Conservation (phyloP, 768 basidiomycete genomes). For the Strobilomyces dryophilus region DNA sequence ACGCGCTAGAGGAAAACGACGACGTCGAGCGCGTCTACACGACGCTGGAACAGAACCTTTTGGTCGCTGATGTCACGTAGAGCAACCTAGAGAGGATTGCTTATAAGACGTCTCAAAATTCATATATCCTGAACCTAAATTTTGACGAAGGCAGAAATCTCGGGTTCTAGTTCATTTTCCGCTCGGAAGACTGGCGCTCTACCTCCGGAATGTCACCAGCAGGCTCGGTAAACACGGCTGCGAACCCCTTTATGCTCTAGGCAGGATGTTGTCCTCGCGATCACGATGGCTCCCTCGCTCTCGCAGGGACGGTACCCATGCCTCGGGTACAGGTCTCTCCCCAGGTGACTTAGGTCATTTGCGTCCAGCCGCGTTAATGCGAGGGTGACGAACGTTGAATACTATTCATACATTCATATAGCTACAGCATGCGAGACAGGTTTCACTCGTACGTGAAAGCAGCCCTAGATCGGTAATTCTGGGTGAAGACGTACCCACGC, state of each 20-base stretch:
- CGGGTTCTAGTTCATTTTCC: not conserved
- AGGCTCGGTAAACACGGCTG: not conserved
- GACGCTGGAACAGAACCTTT: constrained; percentile 35
- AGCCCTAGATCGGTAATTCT: constrained; percentile 14
- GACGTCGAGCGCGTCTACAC: constrained; percentile 62
- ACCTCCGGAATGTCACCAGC: not conserved
- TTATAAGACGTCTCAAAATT: not conserved
- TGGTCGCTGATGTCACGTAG: constrained; percentile 22
- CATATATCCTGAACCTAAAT: not conserved
- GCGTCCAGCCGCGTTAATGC: not conserved
- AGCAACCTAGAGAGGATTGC: constrained; percentile 2
- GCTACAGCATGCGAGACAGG: constrained; percentile 9
- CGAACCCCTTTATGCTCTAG: not conserved
- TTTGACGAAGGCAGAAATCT: not conserved
- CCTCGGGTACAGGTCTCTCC: constrained; percentile 1
- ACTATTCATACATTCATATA: constrained; percentile 15
- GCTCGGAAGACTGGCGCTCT: not conserved
- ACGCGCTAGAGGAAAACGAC: constrained; percentile 51
- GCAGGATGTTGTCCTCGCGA: not conserved
- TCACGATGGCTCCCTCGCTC: not conserved
- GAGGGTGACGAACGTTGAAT: not conserved
- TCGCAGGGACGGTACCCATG: not conserved
- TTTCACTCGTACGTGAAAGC: constrained; percentile 6
- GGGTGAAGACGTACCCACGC: constrained; percentile 36
- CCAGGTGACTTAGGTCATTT: constrained; percentile 8